Base-by-base conservation (phyloP, 371 early-diverging fungal species). In the Mucor sp. region DNA sequence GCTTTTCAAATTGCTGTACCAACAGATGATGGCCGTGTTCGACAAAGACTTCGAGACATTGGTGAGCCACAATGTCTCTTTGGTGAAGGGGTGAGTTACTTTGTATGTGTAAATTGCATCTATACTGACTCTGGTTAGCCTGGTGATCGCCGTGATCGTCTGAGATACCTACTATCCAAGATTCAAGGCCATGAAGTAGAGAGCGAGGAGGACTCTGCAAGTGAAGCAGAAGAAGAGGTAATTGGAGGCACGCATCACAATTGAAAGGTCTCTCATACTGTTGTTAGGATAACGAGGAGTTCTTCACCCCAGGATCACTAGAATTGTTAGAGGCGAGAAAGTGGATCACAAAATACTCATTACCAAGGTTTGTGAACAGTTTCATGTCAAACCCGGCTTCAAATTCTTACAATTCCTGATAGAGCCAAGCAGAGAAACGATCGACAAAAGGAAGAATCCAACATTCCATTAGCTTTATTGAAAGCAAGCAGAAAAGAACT, bases 41-140 rank as follows among this genome's bases (percentile, higher is more conserved):
- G 93, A 21, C 81, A 80, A 37, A 78, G 85, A 61, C 83, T 98
- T 55, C 83, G 95, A 58, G 91, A 94, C 39, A 77, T 91, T 41
- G 89, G 86, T 2, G 92, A 96, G 61, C 98, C 98, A 0, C 88
- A 92, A 61, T 94, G 94, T 66, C 79, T 96, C 2, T 98, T 98
- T 74, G 97, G 91, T 47, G 98, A 98, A 89, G 96, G 95, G 43
- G 95, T 94, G 91, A 71, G 81, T 71, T 23, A 39, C 53, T 7
- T 58, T 12, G n/a, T 30, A 7, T 21, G 23, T 23, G 5, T 37
- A 6, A 33, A 0, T 44, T 32, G 23, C 33, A 17, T 28, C 2
- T 37, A 15, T 32, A 19, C 35, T 60, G 59, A 32, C 23, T 30
- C 1, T 50, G 57, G 53, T 60, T 56, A 94, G 91, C 93, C 96